Evolutionary conservation across 2,329 filamentous ascomycete genomes (phyloP), one percentile per base, ranked within the genome.

Genomic region (Ascosphaera apis): DNA sequence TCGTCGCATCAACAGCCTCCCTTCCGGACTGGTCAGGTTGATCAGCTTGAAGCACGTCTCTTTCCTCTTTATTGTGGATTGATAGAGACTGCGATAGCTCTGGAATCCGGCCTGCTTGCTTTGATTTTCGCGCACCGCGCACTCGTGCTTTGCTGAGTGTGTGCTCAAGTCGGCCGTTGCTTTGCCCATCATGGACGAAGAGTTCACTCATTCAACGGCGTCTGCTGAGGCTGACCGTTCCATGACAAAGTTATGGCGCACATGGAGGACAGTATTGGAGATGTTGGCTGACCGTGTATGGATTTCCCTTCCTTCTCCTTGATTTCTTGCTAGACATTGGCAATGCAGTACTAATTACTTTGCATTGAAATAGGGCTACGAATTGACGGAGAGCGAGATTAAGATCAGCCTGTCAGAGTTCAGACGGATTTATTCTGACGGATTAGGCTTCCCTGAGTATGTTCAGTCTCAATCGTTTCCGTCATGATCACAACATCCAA

Each of bases 271-370:
- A 6, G 74, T 83, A 34, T 82, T 91, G 57, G 81, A 98, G 66
- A 91, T 98, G 86, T 76, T 88, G 47, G 66, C 69, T 42, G 88
- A 95, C 56, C 65, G 86, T 55, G 84, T 92, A 69, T 48, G 77
- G 33, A 39, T 41, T 11, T 31, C 32, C 33, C 27, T 46, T 40
- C 33, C 32, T 33, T 33, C 36, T 38, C 39, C 37, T 38, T 25
- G 18, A 34, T 18, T 27, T 36, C 5, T 33, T 12, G 15, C 23
- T 31, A 33, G 36, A 39, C 23, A 18, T 37, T 42, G n/a, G n/a
- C n/a, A n/a, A n/a, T n/a, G n/a, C n/a, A n/a, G n/a, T n/a, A n/a
- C n/a, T n/a, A 37, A 40, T 37, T 32, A 42, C 44, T 51, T 34
- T 47, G 46, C 40, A 43, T 43, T 36, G 35, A 13, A 37, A 31